These are phyloP conservation scores for Mycosphaerella arachidis DNA, from an alignment of 2,329 filamentous ascomycete species.

Conservation along the genomic window DNA sequence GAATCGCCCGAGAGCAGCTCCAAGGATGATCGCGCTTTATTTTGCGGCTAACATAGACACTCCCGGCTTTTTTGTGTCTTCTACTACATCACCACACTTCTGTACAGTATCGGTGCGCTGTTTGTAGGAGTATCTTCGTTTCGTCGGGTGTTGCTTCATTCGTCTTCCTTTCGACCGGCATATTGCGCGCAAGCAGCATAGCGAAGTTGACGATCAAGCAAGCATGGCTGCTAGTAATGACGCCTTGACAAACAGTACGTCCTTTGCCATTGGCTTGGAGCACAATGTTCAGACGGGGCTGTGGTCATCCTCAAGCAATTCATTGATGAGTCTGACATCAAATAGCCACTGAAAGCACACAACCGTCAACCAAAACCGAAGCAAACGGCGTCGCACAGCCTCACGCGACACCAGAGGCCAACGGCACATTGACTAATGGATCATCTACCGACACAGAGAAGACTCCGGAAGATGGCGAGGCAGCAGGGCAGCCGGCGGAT, in stretches of 20 bases:
- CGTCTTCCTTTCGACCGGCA: not conserved
- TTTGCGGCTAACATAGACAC: not conserved
- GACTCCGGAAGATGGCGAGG: conserved; percentile 20
- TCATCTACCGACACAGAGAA: conserved; percentile 13
- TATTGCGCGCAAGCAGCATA: not conserved
- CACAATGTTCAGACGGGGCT: not conserved
- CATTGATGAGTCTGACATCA: not conserved
- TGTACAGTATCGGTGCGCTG: conserved; percentile 1
- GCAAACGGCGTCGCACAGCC: conserved; percentile 1
- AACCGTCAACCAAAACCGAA: conserved; percentile 8
- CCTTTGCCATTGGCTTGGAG: not conserved
- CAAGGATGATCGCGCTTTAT: not conserved
- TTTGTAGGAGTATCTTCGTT: conserved; percentile 1
- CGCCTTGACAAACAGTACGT: conserved; percentile 7
- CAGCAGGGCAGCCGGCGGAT: conserved; percentile 21
- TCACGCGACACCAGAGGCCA: conserved; percentile 16
- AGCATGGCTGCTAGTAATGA: conserved; percentile 11
- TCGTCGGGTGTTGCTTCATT: not conserved
- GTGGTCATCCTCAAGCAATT: not conserved
- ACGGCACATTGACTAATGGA: conserved; percentile 16
- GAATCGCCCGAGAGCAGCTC: not conserved
- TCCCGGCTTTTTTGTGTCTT: not conserved
- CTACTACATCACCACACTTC: not conserved
- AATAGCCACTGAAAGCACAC: not conserved
- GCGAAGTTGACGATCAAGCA: not conserved